Evolutionary conservation across 768 basidiomycete genomes (phyloP), one percentile per base, ranked within the genome.

Genomic region (Xerocomus potaroensis): DNA sequence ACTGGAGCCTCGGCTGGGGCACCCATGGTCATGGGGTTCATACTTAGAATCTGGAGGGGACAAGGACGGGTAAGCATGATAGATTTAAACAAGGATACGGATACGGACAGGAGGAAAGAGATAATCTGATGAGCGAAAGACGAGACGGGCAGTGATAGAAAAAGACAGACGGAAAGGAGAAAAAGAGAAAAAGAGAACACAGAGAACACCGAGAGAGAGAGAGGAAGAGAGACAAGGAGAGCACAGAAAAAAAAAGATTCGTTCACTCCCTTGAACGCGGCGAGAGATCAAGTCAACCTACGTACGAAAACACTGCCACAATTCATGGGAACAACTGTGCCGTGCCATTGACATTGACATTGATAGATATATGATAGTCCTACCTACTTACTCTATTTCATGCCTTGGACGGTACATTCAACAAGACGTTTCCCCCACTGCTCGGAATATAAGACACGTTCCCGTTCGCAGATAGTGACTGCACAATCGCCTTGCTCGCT

Each of bases 401-500:
- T 54, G 44, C 11, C 46, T 73, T 72, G 9, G 80, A 78, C 47
- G 87, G 84, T 51, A 95, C 83, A 67, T 88, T 91, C 64, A 95
- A 68, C 55, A 96, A 69, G 48, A 96, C 83, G 61, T 87, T 87
- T 2, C 83, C 83, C 12, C 81, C 81, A 11, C 84, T 75, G 56
- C 83, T 84, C 38, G 92, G 92, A 48, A 96, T 81, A 62, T 92
- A 96, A 27, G 90, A 84, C 61, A 96, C 90, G 65, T 94, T 93
- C 49, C 79, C 77, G 60, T 87, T 93, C 54, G 62, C 69, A 30
- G 86, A 60, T 59, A 96, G 72, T 53, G 90, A 92, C 60, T 84
- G 80, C 44, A 86, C 96, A 63, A 99, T 97, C 46, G 95, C 96
- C 73, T 97, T 92, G 76, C 87, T 89, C 43, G 96, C 93, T 71